Evolutionary conservation across 2,329 filamentous ascomycete genomes (phyloP).

Genomic region (Epichloe amarillans): DNA sequence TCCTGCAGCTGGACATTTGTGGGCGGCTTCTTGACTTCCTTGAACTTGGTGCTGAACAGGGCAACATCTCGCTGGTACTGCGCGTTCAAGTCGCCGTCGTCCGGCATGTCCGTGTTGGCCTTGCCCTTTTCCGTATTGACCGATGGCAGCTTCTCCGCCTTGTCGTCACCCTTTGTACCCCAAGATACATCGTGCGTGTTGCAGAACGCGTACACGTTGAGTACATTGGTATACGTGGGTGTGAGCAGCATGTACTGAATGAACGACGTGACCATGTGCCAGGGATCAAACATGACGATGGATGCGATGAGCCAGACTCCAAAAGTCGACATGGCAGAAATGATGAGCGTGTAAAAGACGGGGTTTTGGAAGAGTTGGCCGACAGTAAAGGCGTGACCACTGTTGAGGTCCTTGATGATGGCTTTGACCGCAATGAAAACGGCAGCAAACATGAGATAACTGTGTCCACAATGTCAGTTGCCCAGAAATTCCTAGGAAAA

Average conservation of each 20-base stretch:
- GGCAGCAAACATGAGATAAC: conserved; percentile 87
- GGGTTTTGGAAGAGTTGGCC: conserved; percentile 69
- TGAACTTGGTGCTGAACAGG: conserved; percentile 61
- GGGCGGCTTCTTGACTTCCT: conserved; percentile 52
- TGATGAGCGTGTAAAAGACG: conserved; percentile 85
- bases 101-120: conserved; percentile 90
- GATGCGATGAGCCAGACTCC: conserved; percentile 86
- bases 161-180: conserved; percentile 97
- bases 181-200: conserved; percentile 97
- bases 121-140: conserved; percentile 78
- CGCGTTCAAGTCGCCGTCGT: conserved; percentile 87
- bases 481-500: neutral
- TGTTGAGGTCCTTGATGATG: conserved; percentile 55
- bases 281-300: conserved; percentile 91
- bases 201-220: conserved; percentile 98
- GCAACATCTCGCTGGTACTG: conserved; percentile 81
- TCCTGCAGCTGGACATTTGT: conserved; percentile 48
- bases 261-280: conserved; percentile 98
- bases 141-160: conserved; percentile 76
- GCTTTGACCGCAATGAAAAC: conserved; percentile 86
- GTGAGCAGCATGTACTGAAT: conserved; percentile 89
- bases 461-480: conserved; percentile 16
- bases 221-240: conserved; percentile 93
- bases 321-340: conserved; percentile 85
- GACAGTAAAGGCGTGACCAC: conserved; percentile 52